Evolutionary conservation across 169 alveolate genomes (phyloP).

Genomic region (Eimeria tenella): DNA sequence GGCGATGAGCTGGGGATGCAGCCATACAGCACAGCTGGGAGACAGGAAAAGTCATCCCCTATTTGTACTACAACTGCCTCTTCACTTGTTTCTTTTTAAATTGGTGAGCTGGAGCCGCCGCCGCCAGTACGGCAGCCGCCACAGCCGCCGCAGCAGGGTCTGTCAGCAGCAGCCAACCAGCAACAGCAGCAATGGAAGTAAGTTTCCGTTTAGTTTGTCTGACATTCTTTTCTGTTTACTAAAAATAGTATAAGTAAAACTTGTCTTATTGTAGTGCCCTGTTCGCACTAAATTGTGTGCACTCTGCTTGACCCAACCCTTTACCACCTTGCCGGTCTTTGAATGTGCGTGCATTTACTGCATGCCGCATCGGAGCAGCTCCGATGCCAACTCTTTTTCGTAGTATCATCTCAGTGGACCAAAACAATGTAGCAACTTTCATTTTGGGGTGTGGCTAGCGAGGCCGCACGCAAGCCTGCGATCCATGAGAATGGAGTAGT

Average conservation of each 20-base stretch:
- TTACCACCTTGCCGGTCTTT: neutral
- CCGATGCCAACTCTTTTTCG: too few relatives aligned
- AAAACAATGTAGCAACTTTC: too few relatives aligned
- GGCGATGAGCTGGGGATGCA: neutral
- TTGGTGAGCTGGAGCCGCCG: neutral
- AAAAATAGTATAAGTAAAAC: neutral
- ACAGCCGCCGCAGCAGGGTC: neutral
- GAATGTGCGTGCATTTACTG: neutral
- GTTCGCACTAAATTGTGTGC: neutral
- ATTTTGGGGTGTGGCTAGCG: too few relatives aligned
- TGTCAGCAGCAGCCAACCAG: neutral
- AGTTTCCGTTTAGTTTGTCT: neutral
- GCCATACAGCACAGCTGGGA: neutral
- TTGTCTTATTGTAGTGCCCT: neutral
- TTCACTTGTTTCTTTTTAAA: neutral
- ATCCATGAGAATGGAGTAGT: too few relatives aligned
- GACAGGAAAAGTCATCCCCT: neutral
- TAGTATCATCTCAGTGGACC: too few relatives aligned
- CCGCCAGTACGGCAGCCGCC: conserved; percentile 1
- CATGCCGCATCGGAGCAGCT: too few relatives aligned
- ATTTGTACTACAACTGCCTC: conserved; percentile 3
- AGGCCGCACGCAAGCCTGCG: too few relatives aligned
- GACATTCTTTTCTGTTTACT: neutral
- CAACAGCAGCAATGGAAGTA: neutral
- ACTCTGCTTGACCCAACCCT: neutral